Conservation (phyloP, 2,329 filamentous ascomycete species). For the Akanthomyces lecanii region DNA sequence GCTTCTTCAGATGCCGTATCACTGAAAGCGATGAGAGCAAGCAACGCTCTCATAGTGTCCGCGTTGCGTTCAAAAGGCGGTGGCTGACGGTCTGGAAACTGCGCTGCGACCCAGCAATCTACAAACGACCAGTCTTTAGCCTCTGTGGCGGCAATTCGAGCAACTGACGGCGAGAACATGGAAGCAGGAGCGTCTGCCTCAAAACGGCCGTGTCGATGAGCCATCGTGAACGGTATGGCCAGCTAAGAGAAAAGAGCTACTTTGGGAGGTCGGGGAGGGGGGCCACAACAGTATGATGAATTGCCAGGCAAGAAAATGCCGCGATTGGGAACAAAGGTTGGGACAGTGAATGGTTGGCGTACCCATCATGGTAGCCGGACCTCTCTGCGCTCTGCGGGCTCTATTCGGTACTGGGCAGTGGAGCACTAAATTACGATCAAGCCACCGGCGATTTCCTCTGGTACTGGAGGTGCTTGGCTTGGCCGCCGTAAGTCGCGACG, state of each 20-base stretch:
- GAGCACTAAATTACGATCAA: too few relatives aligned
- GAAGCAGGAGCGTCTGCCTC: constrained; percentile 36
- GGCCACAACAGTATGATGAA: too few relatives aligned
- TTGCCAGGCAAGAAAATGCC: too few relatives aligned
- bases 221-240: constrained; percentile 28
- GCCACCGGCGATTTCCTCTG: too few relatives aligned
- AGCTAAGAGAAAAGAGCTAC: neutral
- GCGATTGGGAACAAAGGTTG: too few relatives aligned
- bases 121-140: constrained; percentile 90
- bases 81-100: constrained; percentile 58
- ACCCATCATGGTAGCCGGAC: too few relatives aligned
- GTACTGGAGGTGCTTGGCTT: too few relatives aligned
- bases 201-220: constrained; percentile 29
- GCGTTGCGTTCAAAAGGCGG: constrained; percentile 82
- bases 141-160: constrained; percentile 71
- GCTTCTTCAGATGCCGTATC: constrained; percentile 73
- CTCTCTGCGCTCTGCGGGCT: too few relatives aligned
- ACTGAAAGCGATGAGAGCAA: constrained; percentile 70
- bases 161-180: constrained; percentile 64
- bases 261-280: neutral
- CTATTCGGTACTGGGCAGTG: too few relatives aligned
- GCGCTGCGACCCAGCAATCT: constrained; percentile 73
- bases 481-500: too few relatives aligned
- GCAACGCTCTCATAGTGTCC: constrained; percentile 71
- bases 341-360: too few relatives aligned